Conservation (phyloP, 805 yeast species). For the Candida ulmi region DNA sequence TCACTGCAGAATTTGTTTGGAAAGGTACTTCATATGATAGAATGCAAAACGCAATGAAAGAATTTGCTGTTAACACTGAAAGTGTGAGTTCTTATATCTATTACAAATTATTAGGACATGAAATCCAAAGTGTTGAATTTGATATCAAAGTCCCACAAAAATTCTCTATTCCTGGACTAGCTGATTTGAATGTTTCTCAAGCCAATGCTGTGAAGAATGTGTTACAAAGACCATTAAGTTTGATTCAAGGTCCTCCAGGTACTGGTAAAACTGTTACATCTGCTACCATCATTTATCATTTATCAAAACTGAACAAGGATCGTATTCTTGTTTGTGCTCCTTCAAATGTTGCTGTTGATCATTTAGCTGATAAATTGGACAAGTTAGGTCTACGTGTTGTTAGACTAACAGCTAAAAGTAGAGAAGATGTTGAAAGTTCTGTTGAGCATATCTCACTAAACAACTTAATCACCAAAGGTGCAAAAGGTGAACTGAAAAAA, state of each 20-base stretch:
- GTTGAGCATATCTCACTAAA: constrained; percentile 56
- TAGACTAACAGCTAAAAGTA: constrained; percentile 65
- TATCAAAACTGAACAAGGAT: constrained; percentile 54
- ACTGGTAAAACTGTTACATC: constrained; percentile 95
- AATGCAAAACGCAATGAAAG: constrained; percentile 72
- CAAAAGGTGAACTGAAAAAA: constrained; percentile 54
- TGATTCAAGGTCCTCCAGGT: constrained; percentile 95
- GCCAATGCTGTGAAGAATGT: constrained; percentile 68
- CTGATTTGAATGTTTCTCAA: constrained; percentile 74
- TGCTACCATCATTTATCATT: constrained; percentile 78
- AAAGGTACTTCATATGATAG: constrained; percentile 77
- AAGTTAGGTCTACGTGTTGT: constrained; percentile 72
- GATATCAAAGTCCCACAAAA: constrained; percentile 55
- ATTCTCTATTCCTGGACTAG: constrained; percentile 60
- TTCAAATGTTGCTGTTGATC: constrained; percentile 92
- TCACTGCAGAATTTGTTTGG: constrained; percentile 87
- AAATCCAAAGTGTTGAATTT: constrained; percentile 57
- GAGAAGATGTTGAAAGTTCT: constrained; percentile 75
- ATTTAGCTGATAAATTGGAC: constrained; percentile 69
- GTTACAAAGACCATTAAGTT: constrained; percentile 63
- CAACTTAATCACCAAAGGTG: constrained; percentile 39
- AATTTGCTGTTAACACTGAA: constrained; percentile 63
- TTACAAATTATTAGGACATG: constrained; percentile 77
- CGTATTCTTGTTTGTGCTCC: constrained; percentile 89
- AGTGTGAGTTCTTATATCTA: constrained; percentile 72